These are phyloP conservation scores for Citrullus colocynthis DNA, from an alignment of 306 rosid species.

Conservation along the genomic window DNA sequence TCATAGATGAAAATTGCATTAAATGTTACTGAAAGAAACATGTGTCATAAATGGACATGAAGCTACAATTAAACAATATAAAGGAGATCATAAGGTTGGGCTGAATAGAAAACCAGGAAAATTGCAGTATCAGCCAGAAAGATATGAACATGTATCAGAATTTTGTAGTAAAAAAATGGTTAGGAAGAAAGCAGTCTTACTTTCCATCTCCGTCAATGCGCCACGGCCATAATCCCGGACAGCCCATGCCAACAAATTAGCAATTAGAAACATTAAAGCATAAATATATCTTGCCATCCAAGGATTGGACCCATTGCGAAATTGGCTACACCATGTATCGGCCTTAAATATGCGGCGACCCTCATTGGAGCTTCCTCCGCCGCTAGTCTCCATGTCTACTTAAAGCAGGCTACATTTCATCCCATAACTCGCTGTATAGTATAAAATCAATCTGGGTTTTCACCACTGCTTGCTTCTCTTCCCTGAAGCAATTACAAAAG, in stretches of 20 bases:
- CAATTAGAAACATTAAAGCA: slow-evolving; percentile 54
- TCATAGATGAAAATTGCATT: neutral
- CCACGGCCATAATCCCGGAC: slow-evolving; percentile 61
- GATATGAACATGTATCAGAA: neutral
- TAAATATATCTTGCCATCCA: slow-evolving; percentile 95
- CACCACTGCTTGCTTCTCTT: neutral
- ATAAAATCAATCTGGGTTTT: neutral
- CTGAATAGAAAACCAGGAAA: neutral
- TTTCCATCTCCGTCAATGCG: slow-evolving; percentile 45
- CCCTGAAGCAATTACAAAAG: slow-evolving; percentile 1
- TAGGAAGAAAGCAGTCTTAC: slow-evolving; percentile 31
- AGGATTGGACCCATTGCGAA: slow-evolving; percentile 73
- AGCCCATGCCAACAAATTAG: slow-evolving; percentile 83
- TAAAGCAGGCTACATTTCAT: neutral
- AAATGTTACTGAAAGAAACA: neutral
- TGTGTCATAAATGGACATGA: neutral
- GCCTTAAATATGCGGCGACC: slow-evolving; percentile 2
- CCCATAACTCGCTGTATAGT: neutral
- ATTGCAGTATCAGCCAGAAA: neutral
- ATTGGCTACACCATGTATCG: slow-evolving; percentile 13
- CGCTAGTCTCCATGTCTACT: slow-evolving; percentile 5
- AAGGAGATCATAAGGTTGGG: neutral
- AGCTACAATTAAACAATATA: neutral
- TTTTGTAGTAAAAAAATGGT: neutral
- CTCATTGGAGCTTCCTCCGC: neutral